Conservation (phyloP, 768 basidiomycete species). For the Hygrocybe punicea region DNA sequence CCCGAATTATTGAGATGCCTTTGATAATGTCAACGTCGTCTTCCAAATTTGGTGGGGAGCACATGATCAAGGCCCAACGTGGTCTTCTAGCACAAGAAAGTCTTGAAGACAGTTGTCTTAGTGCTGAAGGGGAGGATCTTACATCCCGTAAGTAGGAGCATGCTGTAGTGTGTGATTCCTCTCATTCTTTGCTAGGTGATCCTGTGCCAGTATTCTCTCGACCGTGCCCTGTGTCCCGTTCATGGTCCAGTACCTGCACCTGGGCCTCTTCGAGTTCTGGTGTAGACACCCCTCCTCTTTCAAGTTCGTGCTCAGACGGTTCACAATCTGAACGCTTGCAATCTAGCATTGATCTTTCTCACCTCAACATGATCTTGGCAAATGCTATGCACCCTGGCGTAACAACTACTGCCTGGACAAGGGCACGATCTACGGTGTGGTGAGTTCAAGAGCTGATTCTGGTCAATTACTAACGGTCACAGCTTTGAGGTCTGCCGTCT, state of each 20-base stretch:
- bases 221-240: constrained; percentile 47
- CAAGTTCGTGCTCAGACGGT: constrained; percentile 62
- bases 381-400: constrained; percentile 53
- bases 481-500: too few species aligned
- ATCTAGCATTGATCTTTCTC: constrained; percentile 71
- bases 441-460: too few species aligned
- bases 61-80: constrained; percentile 61
- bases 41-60: constrained; percentile 60
- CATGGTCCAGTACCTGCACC: constrained; percentile 71
- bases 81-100: constrained; percentile 65
- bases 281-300: constrained; percentile 67
- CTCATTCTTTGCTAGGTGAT: neutral
- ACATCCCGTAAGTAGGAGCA: constrained; percentile 44
- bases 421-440: constrained; percentile 42
- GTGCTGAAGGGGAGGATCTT: constrained; percentile 65
- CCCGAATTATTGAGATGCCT: constrained; percentile 56
- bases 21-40: constrained; percentile 66
- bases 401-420: constrained; percentile 34
- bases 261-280: constrained; percentile 60
- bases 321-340: constrained; percentile 69
- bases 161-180: constrained; percentile 2
- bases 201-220: constrained; percentile 51
- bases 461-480: too few species aligned
- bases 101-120: constrained; percentile 60
- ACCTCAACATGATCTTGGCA: constrained; percentile 54